Percentiles rank a stretch among this genome's conserved stretches.
These are phyloP conservation scores for Fragaria iinumae DNA, from an alignment of 306 rosid genomes.

Conservation along the genomic window DNA sequence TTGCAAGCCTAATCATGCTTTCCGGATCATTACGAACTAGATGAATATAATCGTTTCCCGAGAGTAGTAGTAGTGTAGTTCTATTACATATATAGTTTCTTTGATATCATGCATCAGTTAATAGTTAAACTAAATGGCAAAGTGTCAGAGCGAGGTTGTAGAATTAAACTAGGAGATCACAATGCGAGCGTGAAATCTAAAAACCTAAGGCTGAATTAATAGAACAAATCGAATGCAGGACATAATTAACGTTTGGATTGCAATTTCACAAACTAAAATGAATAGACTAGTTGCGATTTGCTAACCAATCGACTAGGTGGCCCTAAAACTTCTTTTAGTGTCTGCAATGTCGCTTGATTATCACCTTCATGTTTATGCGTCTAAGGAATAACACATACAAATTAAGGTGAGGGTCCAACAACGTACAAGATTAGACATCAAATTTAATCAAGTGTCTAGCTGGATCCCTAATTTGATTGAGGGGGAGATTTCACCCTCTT, in stretches of 20 bases:
- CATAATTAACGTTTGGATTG: neutral
- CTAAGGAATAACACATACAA: neutral
- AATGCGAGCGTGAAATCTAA: neutral
- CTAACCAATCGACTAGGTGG: neutral
- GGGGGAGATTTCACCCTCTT: neutral
- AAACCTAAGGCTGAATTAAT: neutral
- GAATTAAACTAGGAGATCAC: neutral
- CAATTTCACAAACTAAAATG: neutral
- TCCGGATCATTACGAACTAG: no score
- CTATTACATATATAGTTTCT: no score
- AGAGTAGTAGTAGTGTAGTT: no score
- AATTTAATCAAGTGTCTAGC: neutral
- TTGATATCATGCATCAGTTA: no score
- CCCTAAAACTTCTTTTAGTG: neutral
- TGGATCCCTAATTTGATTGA: neutral
- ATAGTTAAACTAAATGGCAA: neutral
- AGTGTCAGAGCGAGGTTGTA: neutral
- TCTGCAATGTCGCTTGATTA: neutral
- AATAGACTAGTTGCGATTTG: neutral
- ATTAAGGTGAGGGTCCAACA: slow-evolving; percentile 8
- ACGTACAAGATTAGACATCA: neutral
- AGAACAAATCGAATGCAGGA: neutral
- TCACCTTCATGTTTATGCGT: neutral
- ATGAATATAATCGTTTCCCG: neutral
- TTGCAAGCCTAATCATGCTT: no score